Conservation (phyloP, 2,329 filamentous ascomycete genomes). For the Monilinia polystroma region DNA sequence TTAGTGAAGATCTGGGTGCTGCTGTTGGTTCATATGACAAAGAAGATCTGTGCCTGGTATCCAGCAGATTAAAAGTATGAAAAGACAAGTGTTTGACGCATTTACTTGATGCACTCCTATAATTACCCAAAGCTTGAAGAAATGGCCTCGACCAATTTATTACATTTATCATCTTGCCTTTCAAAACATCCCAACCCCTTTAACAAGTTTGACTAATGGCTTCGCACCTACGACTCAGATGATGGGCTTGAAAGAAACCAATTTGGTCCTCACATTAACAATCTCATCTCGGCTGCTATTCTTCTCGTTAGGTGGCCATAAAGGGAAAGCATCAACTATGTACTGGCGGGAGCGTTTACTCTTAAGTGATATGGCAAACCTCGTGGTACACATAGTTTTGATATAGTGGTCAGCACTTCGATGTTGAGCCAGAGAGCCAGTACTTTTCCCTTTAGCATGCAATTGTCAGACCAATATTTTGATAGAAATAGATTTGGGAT, state of each 20-base stretch:
- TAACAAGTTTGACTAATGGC: background rate
- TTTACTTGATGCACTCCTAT: conserved; percentile 1
- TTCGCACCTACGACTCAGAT: conserved; percentile 17
- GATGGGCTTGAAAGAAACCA: conserved; percentile 5
- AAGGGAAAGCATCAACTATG: conserved; percentile 5
- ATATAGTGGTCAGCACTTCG: conserved; percentile 15
- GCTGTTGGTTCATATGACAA: conserved; percentile 11
- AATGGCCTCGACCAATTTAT: background rate
- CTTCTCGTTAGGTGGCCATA: conserved; percentile 10
- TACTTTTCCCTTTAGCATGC: background rate
- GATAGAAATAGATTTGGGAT: conserved; percentile 15
- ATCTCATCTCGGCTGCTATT: conserved; percentile 15
- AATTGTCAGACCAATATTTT: background rate
- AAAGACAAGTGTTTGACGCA: conserved; percentile 4
- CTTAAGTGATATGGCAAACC: conserved; percentile 7
- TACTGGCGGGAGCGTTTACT: conserved; percentile 20
- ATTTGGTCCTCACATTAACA: background rate
- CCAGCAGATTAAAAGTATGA: background rate
- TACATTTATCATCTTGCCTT: background rate
- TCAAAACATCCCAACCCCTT: background rate
- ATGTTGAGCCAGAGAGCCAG: conserved; percentile 8
- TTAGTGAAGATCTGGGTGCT: no score
- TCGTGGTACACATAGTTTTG: conserved; percentile 16
- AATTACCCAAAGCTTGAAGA: background rate
- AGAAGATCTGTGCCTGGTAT: background rate